These are phyloP conservation scores for Phytophthora idaei DNA, from an alignment of 352 stramenopile species.

Conservation along the genomic window DNA sequence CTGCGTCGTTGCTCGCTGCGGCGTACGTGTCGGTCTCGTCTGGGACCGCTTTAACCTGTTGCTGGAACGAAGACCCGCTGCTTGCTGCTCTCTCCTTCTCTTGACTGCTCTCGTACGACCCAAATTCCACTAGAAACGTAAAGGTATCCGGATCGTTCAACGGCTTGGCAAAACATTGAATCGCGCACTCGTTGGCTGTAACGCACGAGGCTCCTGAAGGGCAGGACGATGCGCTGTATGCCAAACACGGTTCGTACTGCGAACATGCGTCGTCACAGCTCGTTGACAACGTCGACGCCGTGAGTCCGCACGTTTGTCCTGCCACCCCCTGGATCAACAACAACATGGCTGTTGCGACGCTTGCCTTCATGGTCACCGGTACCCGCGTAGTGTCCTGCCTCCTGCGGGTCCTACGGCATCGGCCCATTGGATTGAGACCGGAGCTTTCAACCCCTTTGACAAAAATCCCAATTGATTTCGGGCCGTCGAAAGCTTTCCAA, in stretches of 20 bases:
- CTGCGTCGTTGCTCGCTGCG: constrained; percentile 41
- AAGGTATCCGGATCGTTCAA: constrained; percentile 40
- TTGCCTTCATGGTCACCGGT: constrained; percentile 17
- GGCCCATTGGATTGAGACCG: constrained; percentile 20
- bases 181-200: constrained; percentile 38
- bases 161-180: constrained; percentile 51
- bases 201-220: constrained; percentile 31
- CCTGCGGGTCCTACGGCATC: constrained; percentile 16
- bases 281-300: constrained; percentile 46
- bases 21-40: constrained; percentile 38
- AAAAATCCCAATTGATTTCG: constrained; percentile 27
- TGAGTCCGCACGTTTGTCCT: constrained; percentile 22
- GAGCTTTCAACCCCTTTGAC: background rate
- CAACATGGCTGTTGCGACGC: constrained; percentile 10
- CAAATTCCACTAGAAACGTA: constrained; percentile 66
- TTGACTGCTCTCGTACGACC: constrained; percentile 37
- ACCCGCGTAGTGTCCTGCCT: constrained; percentile 5
- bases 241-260: constrained; percentile 55
- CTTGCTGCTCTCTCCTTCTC: constrained; percentile 11
- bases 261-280: constrained; percentile 49
- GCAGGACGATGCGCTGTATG: constrained; percentile 38
- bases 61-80: constrained; percentile 17
- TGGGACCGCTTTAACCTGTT: constrained; percentile 9
- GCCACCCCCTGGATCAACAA: constrained; percentile 23
- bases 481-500: constrained; percentile 5